Conservation (phyloP, 2,329 filamentous ascomycete genomes). For the Trichoderma afroharzianum region DNA sequence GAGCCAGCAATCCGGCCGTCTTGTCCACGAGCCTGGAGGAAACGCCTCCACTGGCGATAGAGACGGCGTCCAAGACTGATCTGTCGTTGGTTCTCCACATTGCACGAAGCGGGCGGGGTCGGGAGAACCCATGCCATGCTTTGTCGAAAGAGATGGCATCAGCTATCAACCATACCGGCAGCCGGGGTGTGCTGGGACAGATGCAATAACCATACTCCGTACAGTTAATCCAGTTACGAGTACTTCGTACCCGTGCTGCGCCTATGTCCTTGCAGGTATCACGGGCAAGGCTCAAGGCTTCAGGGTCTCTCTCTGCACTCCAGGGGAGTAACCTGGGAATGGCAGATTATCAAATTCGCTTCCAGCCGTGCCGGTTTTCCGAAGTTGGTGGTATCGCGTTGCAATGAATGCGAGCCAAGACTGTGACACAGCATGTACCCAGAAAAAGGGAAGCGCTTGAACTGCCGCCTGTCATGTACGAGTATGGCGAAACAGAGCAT, state of each 20-base stretch:
- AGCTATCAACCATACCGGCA: neutral
- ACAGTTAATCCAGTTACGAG: neutral
- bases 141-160: neutral
- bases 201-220: neutral
- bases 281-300: neutral
- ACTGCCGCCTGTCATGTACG: neutral
- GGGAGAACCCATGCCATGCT: neutral
- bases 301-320: neutral
- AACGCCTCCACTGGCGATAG: neutral
- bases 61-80: neutral
- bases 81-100: slow-evolving; percentile 1
- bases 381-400: neutral
- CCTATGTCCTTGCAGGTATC: neutral
- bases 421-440: neutral
- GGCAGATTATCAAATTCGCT: neutral
- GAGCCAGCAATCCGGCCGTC: neutral
- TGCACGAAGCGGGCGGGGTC: slow-evolving; percentile 1
- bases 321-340: neutral
- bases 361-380: slow-evolving; percentile 12
- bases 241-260: neutral
- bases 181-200: neutral
- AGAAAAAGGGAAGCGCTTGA: neutral
- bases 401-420: slow-evolving; percentile 11
- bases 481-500: neutral
- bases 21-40: neutral